Evolutionary conservation across 331 rosid genomes (phyloP).

Genomic region (Spiraea crenata): DNA sequence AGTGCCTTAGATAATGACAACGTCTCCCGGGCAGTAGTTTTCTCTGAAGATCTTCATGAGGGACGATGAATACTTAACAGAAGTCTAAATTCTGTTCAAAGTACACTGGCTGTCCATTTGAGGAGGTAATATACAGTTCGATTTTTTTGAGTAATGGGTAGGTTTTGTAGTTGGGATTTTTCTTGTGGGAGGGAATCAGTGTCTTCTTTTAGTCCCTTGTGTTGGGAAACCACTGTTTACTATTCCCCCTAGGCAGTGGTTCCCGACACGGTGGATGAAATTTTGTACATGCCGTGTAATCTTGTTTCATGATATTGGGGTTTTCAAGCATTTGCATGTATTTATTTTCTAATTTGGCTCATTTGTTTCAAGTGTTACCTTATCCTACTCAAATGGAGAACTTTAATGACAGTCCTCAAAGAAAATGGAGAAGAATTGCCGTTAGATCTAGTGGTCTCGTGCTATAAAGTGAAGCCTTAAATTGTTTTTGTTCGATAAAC

Average conservation of each 20-base stretch:
- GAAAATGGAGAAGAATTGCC: too few relatives aligned
- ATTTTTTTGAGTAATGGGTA: slow-evolving; percentile 30
- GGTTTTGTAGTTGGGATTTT: slow-evolving; percentile 29
- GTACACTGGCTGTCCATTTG: slow-evolving; percentile 10
- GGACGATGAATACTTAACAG: slow-evolving; percentile 55
- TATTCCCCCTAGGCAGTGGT: slow-evolving; percentile 28
- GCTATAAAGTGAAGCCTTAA: too few relatives aligned
- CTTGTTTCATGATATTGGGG: slow-evolving; percentile 28
- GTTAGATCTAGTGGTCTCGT: too few relatives aligned
- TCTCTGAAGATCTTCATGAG: slow-evolving; percentile 96
- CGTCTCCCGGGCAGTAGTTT: slow-evolving; percentile 69
- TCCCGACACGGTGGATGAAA: slow-evolving; percentile 33
- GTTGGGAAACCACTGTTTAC: slow-evolving; percentile 30
- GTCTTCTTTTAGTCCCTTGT: slow-evolving; percentile 28
- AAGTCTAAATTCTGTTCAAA: slow-evolving; percentile 11
- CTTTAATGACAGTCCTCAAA: too few relatives aligned
- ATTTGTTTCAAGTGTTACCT: too few relatives aligned
- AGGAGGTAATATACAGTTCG: slow-evolving; percentile 17
- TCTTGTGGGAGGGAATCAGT: slow-evolving; percentile 23
- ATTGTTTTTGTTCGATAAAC: too few relatives aligned
- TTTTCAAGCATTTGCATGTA: neutral
- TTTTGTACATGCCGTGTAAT: slow-evolving; percentile 48
- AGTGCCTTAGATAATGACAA: slow-evolving; percentile 73
- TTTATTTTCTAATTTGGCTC: neutral
- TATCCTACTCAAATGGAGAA: too few relatives aligned